Evolutionary conservation across 768 basidiomycete species (phyloP).

Genomic region (Rhodotorula graminis): DNA sequence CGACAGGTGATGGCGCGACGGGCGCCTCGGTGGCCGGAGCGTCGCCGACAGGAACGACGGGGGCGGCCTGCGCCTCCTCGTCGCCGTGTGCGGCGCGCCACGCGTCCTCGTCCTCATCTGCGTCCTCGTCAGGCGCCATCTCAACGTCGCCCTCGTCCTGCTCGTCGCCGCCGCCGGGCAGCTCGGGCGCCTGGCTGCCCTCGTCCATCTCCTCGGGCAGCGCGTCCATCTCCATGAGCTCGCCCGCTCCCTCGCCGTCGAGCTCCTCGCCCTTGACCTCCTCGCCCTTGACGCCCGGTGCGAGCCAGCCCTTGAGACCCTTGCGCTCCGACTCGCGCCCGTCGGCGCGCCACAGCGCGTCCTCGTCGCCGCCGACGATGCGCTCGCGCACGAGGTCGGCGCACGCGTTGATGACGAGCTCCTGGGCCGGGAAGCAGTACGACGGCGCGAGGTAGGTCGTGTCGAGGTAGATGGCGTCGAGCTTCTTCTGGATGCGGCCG

Average conservation of each 20-base stretch:
- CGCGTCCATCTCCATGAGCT: background rate
- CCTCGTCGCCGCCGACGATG: constrained; percentile 35
- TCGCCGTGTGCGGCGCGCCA: constrained; percentile 6
- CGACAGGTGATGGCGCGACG: background rate
- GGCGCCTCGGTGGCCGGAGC: background rate
- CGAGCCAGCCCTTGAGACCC: constrained; percentile 42
- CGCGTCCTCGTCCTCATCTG: constrained; percentile 8
- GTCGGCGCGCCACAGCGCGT: constrained; percentile 36
- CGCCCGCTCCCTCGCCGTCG: background rate
- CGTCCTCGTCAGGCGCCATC: background rate
- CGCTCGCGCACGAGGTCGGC: constrained; percentile 57
- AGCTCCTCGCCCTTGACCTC: background rate
- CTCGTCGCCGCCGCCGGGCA: background rate
- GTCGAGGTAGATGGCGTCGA: constrained; percentile 88
- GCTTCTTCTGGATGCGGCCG: constrained; percentile 59
- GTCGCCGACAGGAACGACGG: background rate
- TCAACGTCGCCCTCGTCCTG: background rate
- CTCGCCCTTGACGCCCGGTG: constrained; percentile 3
- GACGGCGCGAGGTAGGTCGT: constrained; percentile 60
- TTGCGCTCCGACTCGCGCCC: constrained; percentile 34
- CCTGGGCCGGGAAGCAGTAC: constrained; percentile 94
- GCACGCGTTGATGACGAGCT: constrained; percentile 88
- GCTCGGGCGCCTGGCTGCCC: background rate
- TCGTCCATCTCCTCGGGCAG: background rate
- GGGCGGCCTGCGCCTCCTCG: background rate